Conservation (phyloP, 2,329 filamentous ascomycete genomes). For the Trichoderma brevicompactum region DNA sequence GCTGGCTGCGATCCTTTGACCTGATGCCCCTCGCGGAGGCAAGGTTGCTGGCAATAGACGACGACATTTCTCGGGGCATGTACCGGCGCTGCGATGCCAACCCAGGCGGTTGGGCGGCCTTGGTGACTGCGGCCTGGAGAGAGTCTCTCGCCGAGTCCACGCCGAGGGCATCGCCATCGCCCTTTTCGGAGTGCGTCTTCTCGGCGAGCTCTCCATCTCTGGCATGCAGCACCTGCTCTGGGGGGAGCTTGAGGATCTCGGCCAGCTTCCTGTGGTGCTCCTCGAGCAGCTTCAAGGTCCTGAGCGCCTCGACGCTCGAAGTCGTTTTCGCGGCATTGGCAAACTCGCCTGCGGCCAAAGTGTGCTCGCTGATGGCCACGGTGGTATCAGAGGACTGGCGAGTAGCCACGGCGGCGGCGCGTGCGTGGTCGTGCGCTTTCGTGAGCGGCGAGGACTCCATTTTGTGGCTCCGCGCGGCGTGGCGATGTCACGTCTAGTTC, state of each 20-base stretch:
- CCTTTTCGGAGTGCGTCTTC: constrained; percentile 37
- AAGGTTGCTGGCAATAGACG: constrained; percentile 86
- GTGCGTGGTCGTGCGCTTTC: constrained; percentile 86
- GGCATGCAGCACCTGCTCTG: constrained; percentile 47
- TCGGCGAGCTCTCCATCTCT: constrained; percentile 36
- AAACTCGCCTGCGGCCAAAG: constrained; percentile 86
- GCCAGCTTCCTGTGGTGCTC: constrained; percentile 85
- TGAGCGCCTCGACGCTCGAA: constrained; percentile 70
- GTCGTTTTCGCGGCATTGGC: constrained; percentile 78
- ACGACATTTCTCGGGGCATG: constrained; percentile 70
- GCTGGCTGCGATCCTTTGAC: constrained; percentile 66
- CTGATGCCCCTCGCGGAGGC: constrained; percentile 83
- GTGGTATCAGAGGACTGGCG: constrained; percentile 75
- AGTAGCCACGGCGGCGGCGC: constrained; percentile 80
- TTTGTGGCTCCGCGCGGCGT: neutral
- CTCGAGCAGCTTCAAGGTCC: constrained; percentile 83
- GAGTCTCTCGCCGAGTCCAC: constrained; percentile 33
- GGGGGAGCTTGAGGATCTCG: constrained; percentile 74
- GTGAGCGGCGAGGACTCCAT: constrained; percentile 48
- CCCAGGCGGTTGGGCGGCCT: constrained; percentile 37
- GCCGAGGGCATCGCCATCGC: neutral
- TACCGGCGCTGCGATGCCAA: constrained; percentile 52
- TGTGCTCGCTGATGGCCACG: constrained; percentile 84
- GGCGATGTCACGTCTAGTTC: neutral
- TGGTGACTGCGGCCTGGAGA: constrained; percentile 36